These are phyloP conservation scores for Stentor coeruleus DNA, from an alignment of 73 alveolate genomes.

Conservation along the genomic window DNA sequence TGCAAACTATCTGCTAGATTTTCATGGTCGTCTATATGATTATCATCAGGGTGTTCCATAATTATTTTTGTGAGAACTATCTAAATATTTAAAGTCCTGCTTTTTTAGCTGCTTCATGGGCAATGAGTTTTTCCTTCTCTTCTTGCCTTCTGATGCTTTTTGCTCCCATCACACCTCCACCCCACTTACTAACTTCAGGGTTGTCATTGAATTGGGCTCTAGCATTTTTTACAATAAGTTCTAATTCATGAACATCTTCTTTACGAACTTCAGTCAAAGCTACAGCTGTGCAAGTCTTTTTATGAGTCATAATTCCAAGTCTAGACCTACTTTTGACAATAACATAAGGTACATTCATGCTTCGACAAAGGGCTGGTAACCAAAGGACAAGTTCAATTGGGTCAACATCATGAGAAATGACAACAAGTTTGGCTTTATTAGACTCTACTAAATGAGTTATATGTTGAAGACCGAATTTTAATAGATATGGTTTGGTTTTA, in stretches of 20 bases:
- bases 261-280: conserved; percentile 98
- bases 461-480: conserved; percentile 95
- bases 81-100: not conserved
- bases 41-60: too few species aligned
- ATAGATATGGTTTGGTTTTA: conserved; percentile 65
- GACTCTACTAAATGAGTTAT: conserved; percentile 91
- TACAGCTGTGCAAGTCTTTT: conserved; percentile 94
- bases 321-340: conserved; percentile 90
- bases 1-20: not conserved
- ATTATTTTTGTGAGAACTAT: not conserved
- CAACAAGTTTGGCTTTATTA: conserved; percentile 92
- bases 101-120: not conserved
- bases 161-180: too few species aligned
- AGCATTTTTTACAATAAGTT: too few species aligned
- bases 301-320: conserved; percentile 91
- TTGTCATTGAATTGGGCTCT: too few species aligned
- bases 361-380: conserved; percentile 96
- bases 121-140: not conserved
- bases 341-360: conserved; percentile 90
- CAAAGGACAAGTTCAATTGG: conserved; percentile 93
- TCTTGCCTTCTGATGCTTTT: too few species aligned
- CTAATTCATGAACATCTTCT: too few species aligned
- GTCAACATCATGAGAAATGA: conserved; percentile 95
- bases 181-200: too few species aligned
- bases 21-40: not conserved